Percentiles rank a stretch among this genome's conserved stretches.
These are phyloP conservation scores for Pseudognaphalium luteoalbum DNA, from an alignment of 129 eudicot genomes.

Conservation along the genomic window DNA sequence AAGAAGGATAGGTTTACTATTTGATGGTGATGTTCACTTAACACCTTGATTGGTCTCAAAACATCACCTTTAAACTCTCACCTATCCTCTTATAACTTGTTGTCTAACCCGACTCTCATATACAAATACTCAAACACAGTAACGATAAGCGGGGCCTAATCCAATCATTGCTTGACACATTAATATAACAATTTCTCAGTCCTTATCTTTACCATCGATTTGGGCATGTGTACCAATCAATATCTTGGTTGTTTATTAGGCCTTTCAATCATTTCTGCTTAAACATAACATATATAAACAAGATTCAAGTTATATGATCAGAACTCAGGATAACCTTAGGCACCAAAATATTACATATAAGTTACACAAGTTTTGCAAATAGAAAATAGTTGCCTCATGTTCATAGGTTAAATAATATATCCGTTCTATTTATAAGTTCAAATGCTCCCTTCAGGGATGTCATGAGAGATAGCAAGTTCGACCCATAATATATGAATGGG, in stretches of 20 bases:
- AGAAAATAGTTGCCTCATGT: no score
- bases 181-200: background rate
- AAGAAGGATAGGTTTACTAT: slow-evolving; percentile 29
- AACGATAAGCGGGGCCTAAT: background rate
- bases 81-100: slow-evolving; percentile 6
- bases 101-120: background rate
- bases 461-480: background rate
- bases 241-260: background rate
- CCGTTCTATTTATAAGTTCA: slow-evolving; percentile 1
- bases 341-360: no score
- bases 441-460: background rate
- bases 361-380: no score
- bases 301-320: no score
- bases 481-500: background rate
- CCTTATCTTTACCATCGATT: background rate
- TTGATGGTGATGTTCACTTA: slow-evolving; percentile 41
- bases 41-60: slow-evolving; percentile 16
- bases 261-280: no score
- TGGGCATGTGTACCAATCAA: no score
- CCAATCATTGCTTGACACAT: background rate
- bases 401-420: background rate
- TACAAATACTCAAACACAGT: background rate
- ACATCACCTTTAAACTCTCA: slow-evolving; percentile 15
- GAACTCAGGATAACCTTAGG: no score
- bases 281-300: no score